Evolutionary conservation across 108 stramenopile species (phyloP), one percentile per base, ranked within the genome.

Genomic region (Cyclostephanos tholiformis): DNA sequence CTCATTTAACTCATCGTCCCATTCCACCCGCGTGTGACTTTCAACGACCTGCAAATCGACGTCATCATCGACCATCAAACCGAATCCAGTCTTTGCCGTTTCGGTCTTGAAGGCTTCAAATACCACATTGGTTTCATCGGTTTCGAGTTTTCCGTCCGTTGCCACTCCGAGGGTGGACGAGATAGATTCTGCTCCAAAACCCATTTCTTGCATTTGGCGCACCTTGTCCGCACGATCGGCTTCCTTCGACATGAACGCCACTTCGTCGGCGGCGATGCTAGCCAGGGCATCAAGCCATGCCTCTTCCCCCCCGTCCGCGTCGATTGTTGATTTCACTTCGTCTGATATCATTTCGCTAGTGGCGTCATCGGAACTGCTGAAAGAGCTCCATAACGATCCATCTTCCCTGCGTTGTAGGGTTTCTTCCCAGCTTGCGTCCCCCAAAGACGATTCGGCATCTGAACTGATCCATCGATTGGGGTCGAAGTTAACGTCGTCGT

Each of bases 151-250:
- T 12, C 78, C 83, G 72, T 93, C 89, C 2, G 75, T 79, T 5
- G 88, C 88, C 25, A 93, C 84, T 27, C 78, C 90, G 56, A 91
- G 67, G 2, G 90, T 84, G 38, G 86, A 72, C 19, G 71, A 74
- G 66, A 93, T 93, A 16, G 89, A 82, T 49, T 82, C 77, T 10
- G 69, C 61, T 57, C 83, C 77, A 74, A 91, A 91, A n/a, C 88
- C 88, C 87, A 86, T 85, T 72, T 93, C 92, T 82, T 88, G 69
- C 92, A 93, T 93, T 75, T 91, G 87, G 17, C 92, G 87, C 49
- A 61, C 89, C 71, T 87, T 91, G 63, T 93, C 87, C 35, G 92
- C 92, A 38, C 92, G 84, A 56, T 89, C 88, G 16, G 85, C 87
- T 65, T 93, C 92, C 50, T 63, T 80, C 55, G 76, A 61, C 65